Base-by-base conservation (phyloP, 768 basidiomycete genomes). In the Russula compacta region DNA sequence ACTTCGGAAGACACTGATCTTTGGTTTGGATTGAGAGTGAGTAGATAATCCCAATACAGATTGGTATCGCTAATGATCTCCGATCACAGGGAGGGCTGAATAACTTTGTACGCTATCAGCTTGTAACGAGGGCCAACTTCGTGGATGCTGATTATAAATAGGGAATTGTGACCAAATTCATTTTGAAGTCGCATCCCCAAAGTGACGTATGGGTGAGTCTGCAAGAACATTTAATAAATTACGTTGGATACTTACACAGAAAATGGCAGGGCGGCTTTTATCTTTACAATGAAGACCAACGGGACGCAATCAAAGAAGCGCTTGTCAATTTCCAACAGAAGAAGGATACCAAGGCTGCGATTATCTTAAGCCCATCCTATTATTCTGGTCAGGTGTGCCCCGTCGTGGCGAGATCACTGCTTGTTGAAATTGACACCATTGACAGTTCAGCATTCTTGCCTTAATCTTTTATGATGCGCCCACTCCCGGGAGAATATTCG, bases 201-300 rank as follows among this genome's bases (percentile, higher is more conserved):
- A 4, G 15, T 7, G 7, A 73, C 78, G 0, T 76, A 73, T 67
- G 57, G 57, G 57, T 58, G 6, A 33, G 39, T 51, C 0, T 15
- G 3, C 42, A 43, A 43, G 14, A 43, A n/a, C n/a, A n/a, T 7
- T 43, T n/a, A 1, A 15, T 5, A 2, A 10, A 43, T 43, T 7
- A 17, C 17, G 17, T n/a, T n/a, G n/a, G 19, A 29, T 29, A 33
- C 8, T 56, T 19, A 47, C 35, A 6, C 14, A 10, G 6, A 2
- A 15, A 4, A 11, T 42, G 6, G 3, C 24, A 59, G 58, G 58
- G 51, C n/a, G 58, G 51, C 7, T 2, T 10, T 5, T 24, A 15
- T 2, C 12, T 19, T 7, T 53, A 53, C 35, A 19, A 24, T 15
- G 21, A 5, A 8, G 50, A 59, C 12, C 32, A 43, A 44, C 58